Conservation (phyloP, 768 basidiomycete genomes). For the Agaricus sinodeliciosus region DNA sequence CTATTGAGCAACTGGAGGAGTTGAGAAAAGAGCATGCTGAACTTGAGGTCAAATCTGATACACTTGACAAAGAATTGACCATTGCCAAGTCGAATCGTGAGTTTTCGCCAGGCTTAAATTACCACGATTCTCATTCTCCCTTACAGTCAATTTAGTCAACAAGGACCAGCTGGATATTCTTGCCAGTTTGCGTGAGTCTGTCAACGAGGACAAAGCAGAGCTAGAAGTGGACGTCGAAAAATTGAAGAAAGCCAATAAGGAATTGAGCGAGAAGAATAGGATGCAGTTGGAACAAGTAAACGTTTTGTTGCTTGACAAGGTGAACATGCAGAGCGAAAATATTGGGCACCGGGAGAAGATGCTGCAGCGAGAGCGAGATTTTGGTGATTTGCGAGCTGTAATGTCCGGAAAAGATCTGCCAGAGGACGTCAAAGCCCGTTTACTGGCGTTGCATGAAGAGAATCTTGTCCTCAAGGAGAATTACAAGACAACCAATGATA, state of each 20-base stretch:
- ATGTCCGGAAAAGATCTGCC: conserved; percentile 75
- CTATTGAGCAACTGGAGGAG: conserved; percentile 71
- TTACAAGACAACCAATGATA: conserved; percentile 63
- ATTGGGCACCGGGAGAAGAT: conserved; percentile 84
- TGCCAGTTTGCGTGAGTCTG: conserved; percentile 76
- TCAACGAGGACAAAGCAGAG: conserved; percentile 78
- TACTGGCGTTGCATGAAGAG: conserved; percentile 75
- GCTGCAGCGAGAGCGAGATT: conserved; percentile 80
- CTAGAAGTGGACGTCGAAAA: conserved; percentile 64
- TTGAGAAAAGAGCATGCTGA: conserved; percentile 64
- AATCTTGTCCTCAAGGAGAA: conserved; percentile 66
- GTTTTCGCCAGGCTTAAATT: conserved; percentile 19
- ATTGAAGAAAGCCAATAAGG: conserved; percentile 61
- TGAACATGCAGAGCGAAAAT: conserved; percentile 84
- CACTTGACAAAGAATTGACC: conserved; percentile 59
- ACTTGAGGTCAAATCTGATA: conserved; percentile 63
- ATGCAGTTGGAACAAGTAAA: conserved; percentile 91
- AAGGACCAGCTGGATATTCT: conserved; percentile 93
- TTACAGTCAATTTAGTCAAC: conserved; percentile 79
- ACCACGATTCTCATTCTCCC: neutral
- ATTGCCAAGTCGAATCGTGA: conserved; percentile 82
- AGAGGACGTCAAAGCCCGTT: conserved; percentile 70
- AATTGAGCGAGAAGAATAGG: conserved; percentile 73
- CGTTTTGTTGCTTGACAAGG: conserved; percentile 82
- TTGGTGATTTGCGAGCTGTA: conserved; percentile 52